Percentiles rank a stretch among this genome's conserved stretches.
phyloP scores from a whole-genome alignment of 176 grass and related monocot genomes.

The Bolboschoenus planiculmis region DNA sequence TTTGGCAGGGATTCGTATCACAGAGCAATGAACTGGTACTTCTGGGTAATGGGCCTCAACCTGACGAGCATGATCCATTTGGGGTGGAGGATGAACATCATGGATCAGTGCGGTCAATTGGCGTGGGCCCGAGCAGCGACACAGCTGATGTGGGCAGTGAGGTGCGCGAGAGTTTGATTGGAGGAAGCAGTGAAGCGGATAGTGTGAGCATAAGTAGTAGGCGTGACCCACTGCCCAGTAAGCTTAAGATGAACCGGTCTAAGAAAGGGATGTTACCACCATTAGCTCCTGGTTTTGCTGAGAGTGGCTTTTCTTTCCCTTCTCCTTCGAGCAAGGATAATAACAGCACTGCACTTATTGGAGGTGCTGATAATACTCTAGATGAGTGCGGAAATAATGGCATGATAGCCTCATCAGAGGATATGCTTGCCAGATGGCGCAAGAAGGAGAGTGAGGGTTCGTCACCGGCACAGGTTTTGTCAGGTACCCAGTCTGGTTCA shows the following conservation, averaged over 20 bases:
- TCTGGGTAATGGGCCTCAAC: conserved; percentile 65
- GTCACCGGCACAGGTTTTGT: conserved; percentile 67
- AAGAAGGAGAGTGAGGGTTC: conserved; percentile 80
- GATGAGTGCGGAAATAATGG: conserved; percentile 62
- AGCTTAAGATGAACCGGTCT: conserved; percentile 40
- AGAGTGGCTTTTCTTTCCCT: conserved; percentile 75
- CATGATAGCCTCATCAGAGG: conserved; percentile 39
- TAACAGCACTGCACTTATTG: background rate
- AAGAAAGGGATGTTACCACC: conserved; percentile 27
- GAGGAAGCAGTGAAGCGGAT: conserved; percentile 97
- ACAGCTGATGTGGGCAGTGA: conserved; percentile 95
- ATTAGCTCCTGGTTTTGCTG: conserved; percentile 29
- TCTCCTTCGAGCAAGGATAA: conserved; percentile 50
- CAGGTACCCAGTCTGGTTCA: conserved; percentile 71
- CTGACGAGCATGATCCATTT: conserved; percentile 79
- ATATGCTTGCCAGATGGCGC: conserved; percentile 88
- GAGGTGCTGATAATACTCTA: conserved; percentile 27
- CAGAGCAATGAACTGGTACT: conserved; percentile 80
- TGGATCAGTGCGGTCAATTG: conserved; percentile 94
- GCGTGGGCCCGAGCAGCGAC: conserved; percentile 91
- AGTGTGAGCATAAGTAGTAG: conserved; percentile 54
- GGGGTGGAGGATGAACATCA: conserved; percentile 88
- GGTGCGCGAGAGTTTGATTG: conserved; percentile 88
- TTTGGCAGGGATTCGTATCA: conserved; percentile 94
- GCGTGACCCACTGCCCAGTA: conserved; percentile 44